phyloP scores from a whole-genome alignment of 306 rosid species.

The Ammopiptanthus mongolicus region DNA sequence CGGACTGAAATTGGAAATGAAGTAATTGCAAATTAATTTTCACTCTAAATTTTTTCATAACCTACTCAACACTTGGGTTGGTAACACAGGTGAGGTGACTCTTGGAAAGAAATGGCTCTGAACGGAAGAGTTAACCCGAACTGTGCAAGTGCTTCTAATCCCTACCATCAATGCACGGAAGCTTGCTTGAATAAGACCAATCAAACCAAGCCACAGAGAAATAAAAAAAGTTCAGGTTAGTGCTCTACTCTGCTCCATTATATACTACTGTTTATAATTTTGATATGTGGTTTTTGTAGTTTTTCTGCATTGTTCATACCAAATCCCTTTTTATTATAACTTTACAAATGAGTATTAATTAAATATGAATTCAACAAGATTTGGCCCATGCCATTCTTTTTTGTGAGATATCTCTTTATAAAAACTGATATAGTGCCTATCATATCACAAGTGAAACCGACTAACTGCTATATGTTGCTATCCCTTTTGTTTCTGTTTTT shows the following conservation, averaged over 20 bases:
- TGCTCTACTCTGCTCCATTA: neutral
- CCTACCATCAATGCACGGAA: constrained; percentile 78
- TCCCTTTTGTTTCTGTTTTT: neutral
- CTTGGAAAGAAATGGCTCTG: constrained; percentile 41
- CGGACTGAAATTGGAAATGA: too few relatives aligned
- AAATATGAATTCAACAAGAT: neutral
- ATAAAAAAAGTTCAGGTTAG: constrained; percentile 54
- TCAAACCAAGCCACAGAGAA: constrained; percentile 38
- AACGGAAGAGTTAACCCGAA: constrained; percentile 40
- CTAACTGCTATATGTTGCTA: neutral
- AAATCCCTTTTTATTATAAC: neutral
- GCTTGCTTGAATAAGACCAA: constrained; percentile 48
- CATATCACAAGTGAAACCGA: neutral
- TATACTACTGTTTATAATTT: neutral
- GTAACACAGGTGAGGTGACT: neutral
- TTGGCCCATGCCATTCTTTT: too few relatives aligned
- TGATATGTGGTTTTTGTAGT: neutral
- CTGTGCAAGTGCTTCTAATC: constrained; percentile 59
- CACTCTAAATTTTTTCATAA: neutral
- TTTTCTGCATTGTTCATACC: neutral
- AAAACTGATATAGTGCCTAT: neutral
- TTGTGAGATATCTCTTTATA: too few relatives aligned
- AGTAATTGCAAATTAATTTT: neutral
- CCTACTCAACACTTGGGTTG: neutral
- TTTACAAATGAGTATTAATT: neutral